Evolutionary conservation across 1,284 basidiomycete species (phyloP), one percentile per base, ranked within the genome.

Genomic region (Fomitopsis betulina): DNA sequence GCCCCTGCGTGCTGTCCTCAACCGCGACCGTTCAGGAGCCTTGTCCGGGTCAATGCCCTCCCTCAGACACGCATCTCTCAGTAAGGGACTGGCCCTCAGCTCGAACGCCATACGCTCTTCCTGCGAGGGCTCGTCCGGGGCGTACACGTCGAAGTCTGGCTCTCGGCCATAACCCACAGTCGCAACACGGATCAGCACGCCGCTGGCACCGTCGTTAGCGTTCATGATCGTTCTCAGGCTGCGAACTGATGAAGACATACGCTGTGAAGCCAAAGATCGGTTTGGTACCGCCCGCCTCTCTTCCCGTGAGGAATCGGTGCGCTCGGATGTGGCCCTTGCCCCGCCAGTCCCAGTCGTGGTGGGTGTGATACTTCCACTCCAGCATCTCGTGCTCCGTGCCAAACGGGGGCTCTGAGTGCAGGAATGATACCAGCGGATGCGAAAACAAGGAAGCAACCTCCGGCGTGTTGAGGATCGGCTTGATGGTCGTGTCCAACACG

Each of bases 381-480:
- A 80, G 63, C 19, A 77, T 73, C 60, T 82, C 81, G 0, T 79
- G 75, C 60, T 84, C 82, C 2, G 78, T 73, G 2, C 86, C 81
- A 57, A 83, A 86, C 0, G 85, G 82, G 0, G 87, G 78, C 1
- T 79, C 77, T 5, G 82, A 81, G 54, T 81, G 79, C n/a, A 94
- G 76, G 69, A 94, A 91, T 1, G 87, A 82, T 2, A 75, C 70
- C 10, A 95, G 81, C 0, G 92, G 91, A 68, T 93, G 91, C 0
- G 90, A 91, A 73, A 95, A 95, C 43, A 95, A 77, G 38, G 82
- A 80, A 3, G 82, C 75, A 17, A 95, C 92, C 77, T 95, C 93
- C 7, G 83, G 79, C 12, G 80, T 72, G 68, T 94, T 94, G 9
- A 94, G 76, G 23, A 91, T 86, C 0, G 92, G 93, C 85, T 93